These are phyloP conservation scores for Candida adriatica DNA, from an alignment of 805 yeast genomes.

Conservation along the genomic window DNA sequence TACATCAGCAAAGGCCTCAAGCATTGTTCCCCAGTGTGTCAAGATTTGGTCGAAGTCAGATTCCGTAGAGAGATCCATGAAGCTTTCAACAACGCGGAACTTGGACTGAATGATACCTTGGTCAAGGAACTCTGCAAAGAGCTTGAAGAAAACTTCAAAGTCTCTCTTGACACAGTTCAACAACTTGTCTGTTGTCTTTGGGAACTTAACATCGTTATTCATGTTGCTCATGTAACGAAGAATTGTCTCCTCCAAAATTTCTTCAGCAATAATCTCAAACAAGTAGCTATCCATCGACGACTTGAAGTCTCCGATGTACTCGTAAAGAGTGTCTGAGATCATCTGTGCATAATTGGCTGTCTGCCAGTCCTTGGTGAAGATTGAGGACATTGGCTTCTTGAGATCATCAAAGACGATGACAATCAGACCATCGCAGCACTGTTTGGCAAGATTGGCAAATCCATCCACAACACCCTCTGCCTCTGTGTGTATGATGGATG, in stretches of 20 bases:
- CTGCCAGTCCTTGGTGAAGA: constrained; percentile 67
- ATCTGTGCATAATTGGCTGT: constrained; percentile 48
- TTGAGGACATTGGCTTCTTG: constrained; percentile 47
- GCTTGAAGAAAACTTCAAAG: constrained; percentile 45
- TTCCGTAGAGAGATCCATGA: constrained; percentile 48
- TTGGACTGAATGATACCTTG: constrained; percentile 38
- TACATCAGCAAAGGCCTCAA: constrained; percentile 67
- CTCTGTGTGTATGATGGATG: constrained; percentile 47
- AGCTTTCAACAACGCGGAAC: constrained; percentile 53
- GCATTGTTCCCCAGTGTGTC: constrained; percentile 53
- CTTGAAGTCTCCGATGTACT: constrained; percentile 62
- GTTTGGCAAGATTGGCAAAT: constrained; percentile 66
- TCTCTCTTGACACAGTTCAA: constrained; percentile 53
- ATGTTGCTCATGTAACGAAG: constrained; percentile 43
- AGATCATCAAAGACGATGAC: constrained; percentile 70
- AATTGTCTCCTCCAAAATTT: constrained; percentile 44
- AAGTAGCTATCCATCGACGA: constrained; percentile 44
- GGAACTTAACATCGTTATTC: constrained; percentile 34
- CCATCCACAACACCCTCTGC: constrained; percentile 69
- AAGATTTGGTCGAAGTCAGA: constrained; percentile 40
- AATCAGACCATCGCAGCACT: constrained; percentile 47
- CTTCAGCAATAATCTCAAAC: constrained; percentile 47
- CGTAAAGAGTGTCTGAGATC: constrained; percentile 66
- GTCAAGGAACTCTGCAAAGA: constrained; percentile 40
- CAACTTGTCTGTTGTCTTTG: constrained; percentile 34